Conservation (phyloP, 2,329 filamentous ascomycete genomes). For the Sphaerulina vaccinii region DNA sequence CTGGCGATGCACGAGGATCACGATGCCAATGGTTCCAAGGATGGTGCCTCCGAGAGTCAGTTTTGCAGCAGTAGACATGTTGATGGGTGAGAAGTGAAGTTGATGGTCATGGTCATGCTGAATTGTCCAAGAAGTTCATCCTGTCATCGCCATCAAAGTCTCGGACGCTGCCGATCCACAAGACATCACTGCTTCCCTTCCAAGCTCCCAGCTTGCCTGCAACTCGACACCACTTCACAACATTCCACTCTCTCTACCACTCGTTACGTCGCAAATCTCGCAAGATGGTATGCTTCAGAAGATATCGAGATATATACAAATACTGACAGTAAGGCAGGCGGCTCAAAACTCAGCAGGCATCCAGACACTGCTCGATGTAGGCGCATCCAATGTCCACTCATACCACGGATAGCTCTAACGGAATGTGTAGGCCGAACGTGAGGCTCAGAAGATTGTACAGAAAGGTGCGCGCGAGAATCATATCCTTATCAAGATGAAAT, state of each 20-base stretch:
- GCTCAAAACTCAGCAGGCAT: slow-evolving; percentile 98
- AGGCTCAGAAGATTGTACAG: slow-evolving; percentile 98
- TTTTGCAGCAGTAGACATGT: slow-evolving; percentile 89
- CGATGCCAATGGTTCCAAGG: slow-evolving; percentile 70
- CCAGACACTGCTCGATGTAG: slow-evolving; percentile 96
- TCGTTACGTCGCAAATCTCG: neutral
- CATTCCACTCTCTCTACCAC: slow-evolving; percentile 5
- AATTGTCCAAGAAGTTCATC: no score
- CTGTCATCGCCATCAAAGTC: neutral
- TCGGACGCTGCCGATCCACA: neutral
- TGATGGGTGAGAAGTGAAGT: neutral
- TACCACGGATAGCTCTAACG: slow-evolving; percentile 38
- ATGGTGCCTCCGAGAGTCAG: slow-evolving; percentile 77
- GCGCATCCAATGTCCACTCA: slow-evolving; percentile 37
- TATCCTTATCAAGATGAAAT: neutral
- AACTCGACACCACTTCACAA: neutral
- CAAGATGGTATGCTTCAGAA: slow-evolving; percentile 19
- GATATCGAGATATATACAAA: neutral
- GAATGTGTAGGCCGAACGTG: slow-evolving; percentile 77
- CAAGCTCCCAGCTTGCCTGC: slow-evolving; percentile 12
- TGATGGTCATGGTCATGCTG: neutral
- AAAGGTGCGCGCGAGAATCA: slow-evolving; percentile 63
- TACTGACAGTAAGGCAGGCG: slow-evolving; percentile 58
- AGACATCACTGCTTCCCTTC: neutral
- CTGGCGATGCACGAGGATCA: slow-evolving; percentile 84